A percentile compares a stretch with the other conserved stretches of the same genome.
Conservation (phyloP, 768 basidiomycete species). For the Podaxis pistillaris region DNA sequence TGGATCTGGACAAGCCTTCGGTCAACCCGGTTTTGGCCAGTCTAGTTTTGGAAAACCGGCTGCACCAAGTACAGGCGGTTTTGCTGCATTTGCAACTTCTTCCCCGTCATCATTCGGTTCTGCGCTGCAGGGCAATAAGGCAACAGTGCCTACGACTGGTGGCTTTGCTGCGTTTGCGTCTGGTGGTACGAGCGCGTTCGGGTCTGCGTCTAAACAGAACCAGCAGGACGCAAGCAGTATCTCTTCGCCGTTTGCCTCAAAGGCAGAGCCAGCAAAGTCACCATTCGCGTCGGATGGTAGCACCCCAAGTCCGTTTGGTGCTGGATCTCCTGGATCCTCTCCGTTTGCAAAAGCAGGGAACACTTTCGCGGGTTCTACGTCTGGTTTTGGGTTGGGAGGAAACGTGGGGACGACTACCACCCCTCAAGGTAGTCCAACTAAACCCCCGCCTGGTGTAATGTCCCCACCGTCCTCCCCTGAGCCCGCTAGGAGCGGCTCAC, state of each 20-base stretch:
- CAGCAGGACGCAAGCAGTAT: background rate
- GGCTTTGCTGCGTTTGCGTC: slow-evolving; percentile 22
- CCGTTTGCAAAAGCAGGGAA: background rate
- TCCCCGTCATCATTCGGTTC: slow-evolving; percentile 13
- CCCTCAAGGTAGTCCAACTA: background rate
- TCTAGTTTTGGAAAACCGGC: slow-evolving; percentile 20
- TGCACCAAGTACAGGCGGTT: slow-evolving; percentile 13
- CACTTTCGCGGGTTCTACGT: background rate
- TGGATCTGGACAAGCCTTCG: slow-evolving; percentile 32
- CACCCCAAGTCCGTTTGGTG: background rate
- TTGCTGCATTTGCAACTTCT: slow-evolving; percentile 16
- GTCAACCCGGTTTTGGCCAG: slow-evolving; percentile 28
- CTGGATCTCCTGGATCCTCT: background rate
- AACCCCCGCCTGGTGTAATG: background rate
- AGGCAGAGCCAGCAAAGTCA: background rate
- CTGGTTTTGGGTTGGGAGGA: background rate
- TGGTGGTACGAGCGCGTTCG: slow-evolving; percentile 12
- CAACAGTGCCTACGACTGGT: background rate
- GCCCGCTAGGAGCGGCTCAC: background rate
- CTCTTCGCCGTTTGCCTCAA: background rate
- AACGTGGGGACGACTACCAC: background rate
- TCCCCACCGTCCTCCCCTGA: slow-evolving; percentile 13
- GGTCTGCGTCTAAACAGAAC: slow-evolving; percentile 1
- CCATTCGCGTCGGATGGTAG: background rate
- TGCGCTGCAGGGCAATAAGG: background rate